Evolutionary conservation across 2,329 filamentous ascomycete genomes (phyloP), one percentile per base, ranked within the genome.

Genomic region (Podosphaera aphanis): DNA sequence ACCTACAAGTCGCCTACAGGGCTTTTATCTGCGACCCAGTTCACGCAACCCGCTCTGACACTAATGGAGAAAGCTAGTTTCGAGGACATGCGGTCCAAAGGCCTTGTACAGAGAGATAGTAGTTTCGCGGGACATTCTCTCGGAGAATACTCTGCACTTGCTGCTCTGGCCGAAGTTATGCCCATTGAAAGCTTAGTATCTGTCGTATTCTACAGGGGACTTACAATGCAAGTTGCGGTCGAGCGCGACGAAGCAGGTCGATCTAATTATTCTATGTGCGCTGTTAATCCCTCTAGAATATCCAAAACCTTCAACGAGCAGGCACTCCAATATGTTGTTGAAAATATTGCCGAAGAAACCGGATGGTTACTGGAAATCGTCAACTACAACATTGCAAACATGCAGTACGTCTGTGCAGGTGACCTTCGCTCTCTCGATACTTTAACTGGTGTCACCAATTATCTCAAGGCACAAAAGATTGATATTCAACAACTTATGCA

Each of bases 61-160:
- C 73, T 98, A 43, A 98, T 98, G 92, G 90, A 98, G 70, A 98
- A 98, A 74, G 90, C 90, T 49, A 93, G 84, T 57, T 98, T 98
- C 56, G 90, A 95, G 65, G 92, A 98, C 63, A 95, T 98, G 90
- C 84, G 84, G 59, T 74, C 85, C 56, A 95, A 93, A 72, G 90
- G 92, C 50, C 74, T 98, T 29, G 88, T 98, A 27, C 85, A 93
- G 56, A 74, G 84, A 49, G 88, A 95, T 67, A 94, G 84, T 72
- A 93, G 82, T 54, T 98, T 98, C 61, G 90, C 90, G 13, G 90
- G 90, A 53, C 90, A 98, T 69, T 98, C 92, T 0, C 76, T 98
- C 19, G 90, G 90, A 64, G 90, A 98, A 67, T 98, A 98, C 69
- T 94, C 86, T 51, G 90, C 90, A 8, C 77, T 98, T 51, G 90